Evolutionary conservation across 495 filamentous ascomycete genomes (phyloP), one percentile per base, ranked within the genome.

Genomic region (Penicillium taxi): DNA sequence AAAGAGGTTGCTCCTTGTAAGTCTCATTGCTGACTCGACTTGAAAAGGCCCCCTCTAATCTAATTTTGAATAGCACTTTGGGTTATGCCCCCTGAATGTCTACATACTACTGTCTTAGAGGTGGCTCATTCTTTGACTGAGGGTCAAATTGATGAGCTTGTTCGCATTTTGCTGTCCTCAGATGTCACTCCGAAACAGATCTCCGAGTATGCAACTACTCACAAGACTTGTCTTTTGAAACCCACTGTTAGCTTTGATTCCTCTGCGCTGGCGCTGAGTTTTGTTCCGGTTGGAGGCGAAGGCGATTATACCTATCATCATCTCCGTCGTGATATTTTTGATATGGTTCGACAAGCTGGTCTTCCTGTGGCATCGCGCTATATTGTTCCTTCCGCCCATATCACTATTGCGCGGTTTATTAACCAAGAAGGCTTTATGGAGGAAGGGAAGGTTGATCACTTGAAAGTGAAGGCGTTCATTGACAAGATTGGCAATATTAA

Each of bases 321-420:
- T 53, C 75, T 94, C 2, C 75, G 87, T 0, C 67, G 81, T 2
- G 83, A 91, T 55, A 50, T 88, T 3, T 86, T 77, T 55, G 65
- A 68, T 3, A 58, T 78, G 26, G 69, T 66, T 8, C 58, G 61
- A 25, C 59, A 59, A 2, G 64, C 72, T 0, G 75, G 76, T 1
- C 68, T 84, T 3, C 56, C 59, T 2, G 68, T 93, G 11, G 73
- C 61, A 17, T 82, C 78, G 22, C 69, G 87, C 26, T 94, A 94
- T 56, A 73, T 82, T 0, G 81, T 88, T 9, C 86, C 86, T 0
- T 84, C 80, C 25, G 81, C 83, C 2, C 87, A 94, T 61, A 67
- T 94, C 37, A 94, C 87, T 1, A 69, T 94, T 32, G 86, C 69
- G 0, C 71, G 87, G 3, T 94, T 86, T 47, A 69, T 91, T 20